phyloP scores from a whole-genome alignment of 1,284 basidiomycete genomes.

The Moniliella sp. region DNA sequence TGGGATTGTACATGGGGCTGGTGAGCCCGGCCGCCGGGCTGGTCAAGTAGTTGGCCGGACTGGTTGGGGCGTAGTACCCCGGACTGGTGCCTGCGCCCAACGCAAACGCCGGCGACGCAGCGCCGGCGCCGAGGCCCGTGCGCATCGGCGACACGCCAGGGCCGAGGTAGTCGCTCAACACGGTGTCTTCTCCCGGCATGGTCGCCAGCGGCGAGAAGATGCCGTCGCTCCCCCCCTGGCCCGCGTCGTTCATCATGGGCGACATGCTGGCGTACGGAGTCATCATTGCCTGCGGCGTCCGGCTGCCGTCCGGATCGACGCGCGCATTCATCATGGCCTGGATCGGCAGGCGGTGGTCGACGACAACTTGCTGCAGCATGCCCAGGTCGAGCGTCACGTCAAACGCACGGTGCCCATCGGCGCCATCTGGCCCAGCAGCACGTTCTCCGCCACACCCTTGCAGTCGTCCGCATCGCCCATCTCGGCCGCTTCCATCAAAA shows the following conservation, averaged over 20 bases:
- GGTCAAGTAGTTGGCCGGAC: slow-evolving; percentile 22
- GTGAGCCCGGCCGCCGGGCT: slow-evolving; percentile 1
- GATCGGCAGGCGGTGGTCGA: slow-evolving; percentile 71
- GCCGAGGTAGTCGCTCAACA: slow-evolving; percentile 45
- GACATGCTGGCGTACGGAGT: slow-evolving; percentile 48
- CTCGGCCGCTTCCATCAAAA: slow-evolving; percentile 91
- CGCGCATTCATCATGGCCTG: slow-evolving; percentile 37
- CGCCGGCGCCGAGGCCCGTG: slow-evolving; percentile 21
- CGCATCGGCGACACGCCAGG: slow-evolving; percentile 58
- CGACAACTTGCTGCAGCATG: slow-evolving; percentile 95
- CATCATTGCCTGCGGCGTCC: slow-evolving; percentile 27
- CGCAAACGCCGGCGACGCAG: slow-evolving; percentile 7
- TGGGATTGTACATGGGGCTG: slow-evolving; percentile 4
- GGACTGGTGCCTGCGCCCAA: too few relatives aligned
- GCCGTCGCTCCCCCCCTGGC: slow-evolving; percentile 52
- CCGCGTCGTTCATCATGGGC: slow-evolving; percentile 40
- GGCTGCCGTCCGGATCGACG: slow-evolving; percentile 18
- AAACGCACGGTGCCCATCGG: slow-evolving; percentile 51
- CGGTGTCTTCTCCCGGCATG: slow-evolving; percentile 58
- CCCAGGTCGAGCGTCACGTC: slow-evolving; percentile 88
- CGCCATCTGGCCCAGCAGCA: slow-evolving; percentile 94
- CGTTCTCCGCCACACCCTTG: slow-evolving; percentile 90
- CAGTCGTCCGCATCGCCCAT: slow-evolving; percentile 95
- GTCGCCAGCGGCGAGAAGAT: slow-evolving; percentile 85
- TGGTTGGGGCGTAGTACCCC: slow-evolving; percentile 21